Evolutionary conservation across 208 protist species (phyloP), one percentile per base, ranked within the genome.

Genomic region (Acanthamoeba castellanii): DNA sequence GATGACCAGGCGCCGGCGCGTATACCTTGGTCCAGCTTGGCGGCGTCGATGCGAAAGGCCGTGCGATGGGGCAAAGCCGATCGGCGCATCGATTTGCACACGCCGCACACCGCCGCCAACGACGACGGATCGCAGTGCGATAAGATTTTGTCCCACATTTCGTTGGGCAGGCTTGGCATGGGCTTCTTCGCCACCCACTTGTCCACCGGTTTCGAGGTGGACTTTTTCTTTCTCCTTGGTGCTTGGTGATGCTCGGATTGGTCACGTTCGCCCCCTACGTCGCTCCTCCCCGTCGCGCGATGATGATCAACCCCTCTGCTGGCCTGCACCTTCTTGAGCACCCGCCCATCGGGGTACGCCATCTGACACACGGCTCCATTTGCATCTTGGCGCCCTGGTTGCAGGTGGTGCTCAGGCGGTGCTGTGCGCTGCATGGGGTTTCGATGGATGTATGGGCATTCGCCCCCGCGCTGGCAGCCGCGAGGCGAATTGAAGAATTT

Each of bases 61-160:
- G 74, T 82, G 74, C 74, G 45, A 13, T 52, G 74, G 6, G 74
- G 74, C 42, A 82, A 20, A 5, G 74, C 74, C 18, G 74, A 27
- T 13, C 74, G 74, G 37, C 74, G 74, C 74, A 82, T 82, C 8
- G 74, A 45, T 34, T 52, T 45, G 45, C 74, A 82, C 37, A 82
- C 74, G 37, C 74, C 74, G 30, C 74, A 82, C 34, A 82, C 74
- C 6, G 74, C 74, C 20, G 74, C 74, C 37, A 82, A 34, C 5
- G 74, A 82, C 11, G 32, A 45, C 7, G 74, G 42, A 27, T 82
- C 74, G 32, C 74, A 82, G n/a, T 82, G 74, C 34, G 74, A 82
- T 20, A 82, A 18, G 74, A 82, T 82, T 20, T 82, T 82, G 9
- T 82, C 74, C 74, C 74, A 82, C 74, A 82, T 82, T 42, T 82